Conservation (phyloP, 805 yeast species). For the Saccharomycopsis sp. region DNA sequence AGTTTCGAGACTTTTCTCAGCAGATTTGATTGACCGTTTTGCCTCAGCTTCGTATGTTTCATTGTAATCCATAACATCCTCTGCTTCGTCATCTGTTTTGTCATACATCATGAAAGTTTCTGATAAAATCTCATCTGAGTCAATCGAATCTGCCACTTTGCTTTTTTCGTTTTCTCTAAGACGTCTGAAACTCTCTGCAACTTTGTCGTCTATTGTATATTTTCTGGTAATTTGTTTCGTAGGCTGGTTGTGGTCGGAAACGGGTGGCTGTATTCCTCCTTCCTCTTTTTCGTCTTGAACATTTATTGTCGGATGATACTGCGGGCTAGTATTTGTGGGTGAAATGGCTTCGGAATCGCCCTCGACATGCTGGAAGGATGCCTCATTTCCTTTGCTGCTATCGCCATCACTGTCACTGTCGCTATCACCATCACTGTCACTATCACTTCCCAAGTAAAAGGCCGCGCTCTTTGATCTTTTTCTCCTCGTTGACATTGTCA, state of each 20-base stretch:
- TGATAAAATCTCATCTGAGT: constrained; percentile 2
- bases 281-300: too few species aligned
- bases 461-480: constrained; percentile 15
- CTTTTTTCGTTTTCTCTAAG: constrained; percentile 2
- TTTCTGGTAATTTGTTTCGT: too few species aligned
- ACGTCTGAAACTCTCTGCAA: constrained; percentile 8
- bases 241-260: too few species aligned
- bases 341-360: not conserved
- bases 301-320: too few species aligned
- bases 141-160: not conserved
- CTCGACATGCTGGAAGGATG: not conserved
- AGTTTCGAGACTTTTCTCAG: constrained; percentile 1
- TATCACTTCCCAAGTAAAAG: constrained; percentile 12
- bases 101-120: constrained; percentile 6
- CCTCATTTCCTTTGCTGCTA: not conserved
- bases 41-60: constrained; percentile 2
- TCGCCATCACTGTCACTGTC: constrained; percentile 2
- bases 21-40: not conserved
- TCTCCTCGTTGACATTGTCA: not conserved
- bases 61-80: not conserved
- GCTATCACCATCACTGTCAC: constrained; percentile 5
- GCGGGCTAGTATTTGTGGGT: too few species aligned
- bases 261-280: too few species aligned
- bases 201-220: constrained; percentile 1
- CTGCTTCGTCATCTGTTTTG: constrained; percentile 11